phyloP scores from a whole-genome alignment of 1,139 yeast genomes.

The Yamadazyma sp. region DNA sequence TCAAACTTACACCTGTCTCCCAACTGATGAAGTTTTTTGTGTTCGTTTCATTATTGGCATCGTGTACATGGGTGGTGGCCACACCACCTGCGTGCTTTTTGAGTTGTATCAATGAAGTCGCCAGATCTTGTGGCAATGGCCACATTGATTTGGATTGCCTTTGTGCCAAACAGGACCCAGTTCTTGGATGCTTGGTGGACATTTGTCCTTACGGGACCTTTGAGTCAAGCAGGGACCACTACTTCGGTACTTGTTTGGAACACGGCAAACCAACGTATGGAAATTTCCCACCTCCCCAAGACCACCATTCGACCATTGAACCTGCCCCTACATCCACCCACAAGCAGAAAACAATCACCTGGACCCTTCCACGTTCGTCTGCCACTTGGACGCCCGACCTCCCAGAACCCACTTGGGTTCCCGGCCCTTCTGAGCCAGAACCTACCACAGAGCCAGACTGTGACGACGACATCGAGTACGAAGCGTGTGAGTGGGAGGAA shows the following conservation, averaged over 20 bases:
- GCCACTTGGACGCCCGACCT: neutral
- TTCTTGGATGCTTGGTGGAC: slow-evolving; percentile 49
- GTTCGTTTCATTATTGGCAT: too few species aligned
- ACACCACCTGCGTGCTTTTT: slow-evolving; percentile 59
- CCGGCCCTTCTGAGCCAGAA: too few species aligned
- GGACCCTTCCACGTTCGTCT: neutral
- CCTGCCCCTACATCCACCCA: neutral
- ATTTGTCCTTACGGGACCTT: slow-evolving; percentile 50
- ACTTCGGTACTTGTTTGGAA: slow-evolving; percentile 53
- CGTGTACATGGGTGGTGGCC: too few species aligned
- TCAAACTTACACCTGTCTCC: neutral
- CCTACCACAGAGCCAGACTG: slow-evolving; percentile 5
- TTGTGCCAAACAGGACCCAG: slow-evolving; percentile 35
- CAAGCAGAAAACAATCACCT: neutral
- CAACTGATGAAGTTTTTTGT: slow-evolving; percentile 7
- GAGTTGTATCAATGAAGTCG: slow-evolving; percentile 40
- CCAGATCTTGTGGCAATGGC: slow-evolving; percentile 30
- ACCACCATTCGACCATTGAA: too few species aligned
- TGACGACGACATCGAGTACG: slow-evolving; percentile 14
- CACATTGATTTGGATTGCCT: slow-evolving; percentile 41
- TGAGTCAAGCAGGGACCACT: slow-evolving; percentile 54
- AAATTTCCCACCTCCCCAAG: slow-evolving; percentile 12
- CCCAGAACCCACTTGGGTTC: neutral
- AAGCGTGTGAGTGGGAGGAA: slow-evolving; percentile 27
- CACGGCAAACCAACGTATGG: slow-evolving; percentile 22